Base-by-base conservation (phyloP, 164 flowering plant species). In the Magnolia changhungtana region DNA sequence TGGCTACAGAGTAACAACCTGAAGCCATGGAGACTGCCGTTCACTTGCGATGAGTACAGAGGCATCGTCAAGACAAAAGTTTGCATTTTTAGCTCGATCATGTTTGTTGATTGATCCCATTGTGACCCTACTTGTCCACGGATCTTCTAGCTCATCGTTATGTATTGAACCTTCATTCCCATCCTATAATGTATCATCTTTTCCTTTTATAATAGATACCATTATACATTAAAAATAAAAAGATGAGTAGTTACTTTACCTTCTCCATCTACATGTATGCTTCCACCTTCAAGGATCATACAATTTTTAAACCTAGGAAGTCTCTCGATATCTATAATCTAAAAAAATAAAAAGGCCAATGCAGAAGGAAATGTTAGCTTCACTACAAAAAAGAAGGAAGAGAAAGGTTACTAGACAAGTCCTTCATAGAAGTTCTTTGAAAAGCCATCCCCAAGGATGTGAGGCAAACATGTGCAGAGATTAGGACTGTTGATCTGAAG, bases 261-360 rank as follows among this genome's bases (percentile, higher is more conserved):
- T 90, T 92, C 94, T 82, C 99, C 98, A 83, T 96, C 99, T 4
- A 96, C 99, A 83, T 96, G 99, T 80, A 96, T 94, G 88, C 97
- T 94, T 81, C 99, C 99, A 78, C 97, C 99, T 86, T 96, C 99
- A 78, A 96, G 95, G 76, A 96, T 82, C 74, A 96, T 84, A 63
- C 87, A 74, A 9, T 91, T 91, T 5, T 87, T 85, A 84, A 92
- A 96, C 78, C 91, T 85, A 55, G 97, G 94, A 79, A 89, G 37
- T 82, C 75, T 90, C 87, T 94, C 98, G 77, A 88, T 80, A 79
- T 76, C 89, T 78, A 94, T 71, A 72, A 96, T 89, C 99, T 95
- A 80, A 71, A 37, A 85, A 29, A 52, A 70, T 3, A 37, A 37
- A 37, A 37, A 37, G 45, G 68, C 73, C 72, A 67, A 19, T 55